Evolutionary conservation across 2,329 filamentous ascomycete genomes (phyloP).

Genomic region (Beauveria rudraprayagi): DNA sequence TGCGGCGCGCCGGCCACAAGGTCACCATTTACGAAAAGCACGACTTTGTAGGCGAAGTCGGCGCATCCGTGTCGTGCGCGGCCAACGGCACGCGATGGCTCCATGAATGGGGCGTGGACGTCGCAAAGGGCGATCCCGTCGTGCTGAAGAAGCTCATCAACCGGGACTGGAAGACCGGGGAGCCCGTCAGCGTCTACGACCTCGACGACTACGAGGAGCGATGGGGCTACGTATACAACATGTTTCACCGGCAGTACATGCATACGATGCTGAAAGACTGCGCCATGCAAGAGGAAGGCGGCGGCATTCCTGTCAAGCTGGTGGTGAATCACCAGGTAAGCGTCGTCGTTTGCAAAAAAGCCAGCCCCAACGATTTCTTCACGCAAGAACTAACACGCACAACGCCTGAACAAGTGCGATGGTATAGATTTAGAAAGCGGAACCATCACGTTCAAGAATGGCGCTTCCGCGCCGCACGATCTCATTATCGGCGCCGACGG

Average conservation of each 20-base stretch:
- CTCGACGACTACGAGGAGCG: slow-evolving; percentile 55
- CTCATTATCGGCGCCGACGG: slow-evolving; percentile 58
- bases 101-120: slow-evolving; percentile 59
- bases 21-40: slow-evolving; percentile 58
- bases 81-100: slow-evolving; percentile 65
- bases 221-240: slow-evolving; percentile 60
- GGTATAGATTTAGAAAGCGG: slow-evolving; percentile 44
- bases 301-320: slow-evolving; percentile 45
- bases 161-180: slow-evolving; percentile 61
- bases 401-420: slow-evolving; percentile 27
- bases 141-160: slow-evolving; percentile 59
- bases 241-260: slow-evolving; percentile 65
- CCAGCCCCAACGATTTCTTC: neutral
- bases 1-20: slow-evolving; percentile 37
- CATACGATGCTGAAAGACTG: slow-evolving; percentile 57
- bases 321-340: slow-evolving; percentile 47
- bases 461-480: slow-evolving; percentile 42
- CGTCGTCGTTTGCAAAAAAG: neutral
- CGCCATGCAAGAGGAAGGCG: slow-evolving; percentile 44
- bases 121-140: slow-evolving; percentile 56
- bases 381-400: neutral
- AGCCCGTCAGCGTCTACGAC: slow-evolving; percentile 56
- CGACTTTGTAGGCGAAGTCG: slow-evolving; percentile 60
- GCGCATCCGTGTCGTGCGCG: slow-evolving; percentile 59
- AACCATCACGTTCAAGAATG: slow-evolving; percentile 46